Conservation (phyloP, 176 grass and related monocot species). For the Aegilops umbellulata region DNA sequence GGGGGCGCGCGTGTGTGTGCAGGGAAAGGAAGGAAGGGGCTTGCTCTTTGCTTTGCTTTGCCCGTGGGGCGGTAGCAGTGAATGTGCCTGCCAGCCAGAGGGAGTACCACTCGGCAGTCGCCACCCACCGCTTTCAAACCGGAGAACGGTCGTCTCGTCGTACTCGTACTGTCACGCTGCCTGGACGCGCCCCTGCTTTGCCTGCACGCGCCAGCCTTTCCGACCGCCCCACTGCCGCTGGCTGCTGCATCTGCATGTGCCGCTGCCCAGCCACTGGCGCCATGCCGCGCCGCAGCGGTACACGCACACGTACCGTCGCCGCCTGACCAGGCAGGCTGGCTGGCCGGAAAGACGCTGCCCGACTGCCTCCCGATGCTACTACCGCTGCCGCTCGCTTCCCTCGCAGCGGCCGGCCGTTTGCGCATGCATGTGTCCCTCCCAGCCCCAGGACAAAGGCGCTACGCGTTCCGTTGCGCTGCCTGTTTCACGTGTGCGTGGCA, state of each 20-base stretch:
- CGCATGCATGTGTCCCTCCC: background rate
- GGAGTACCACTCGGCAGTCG: conserved; percentile 8
- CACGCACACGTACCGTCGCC: background rate
- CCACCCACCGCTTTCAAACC: conserved; percentile 8
- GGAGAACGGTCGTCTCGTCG: conserved; percentile 14
- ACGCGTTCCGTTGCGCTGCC: background rate
- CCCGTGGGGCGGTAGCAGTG: conserved; percentile 51
- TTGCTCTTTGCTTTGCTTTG: background rate
- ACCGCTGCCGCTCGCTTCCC: conserved; percentile 24
- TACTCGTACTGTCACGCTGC: conserved; percentile 14
- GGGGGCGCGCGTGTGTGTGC: conserved; percentile 11
- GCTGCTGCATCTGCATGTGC: conserved; percentile 48
- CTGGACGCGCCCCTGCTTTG: background rate
- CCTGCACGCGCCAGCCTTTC: conserved; percentile 26
- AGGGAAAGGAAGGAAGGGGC: background rate
- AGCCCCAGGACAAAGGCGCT: background rate
- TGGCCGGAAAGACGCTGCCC: conserved; percentile 25
- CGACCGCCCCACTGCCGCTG: conserved; percentile 31
- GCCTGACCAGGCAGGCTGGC: background rate
- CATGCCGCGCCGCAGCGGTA: background rate
- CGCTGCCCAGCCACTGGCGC: background rate
- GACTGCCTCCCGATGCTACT: conserved; percentile 27
- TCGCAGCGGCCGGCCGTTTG: background rate
- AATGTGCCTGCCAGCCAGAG: conserved; percentile 55
- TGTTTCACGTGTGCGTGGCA: background rate